Evolutionary conservation across 2,329 filamentous ascomycete species (phyloP), one percentile per base, ranked within the genome.

Genomic region (Plenodomus biglobosus): DNA sequence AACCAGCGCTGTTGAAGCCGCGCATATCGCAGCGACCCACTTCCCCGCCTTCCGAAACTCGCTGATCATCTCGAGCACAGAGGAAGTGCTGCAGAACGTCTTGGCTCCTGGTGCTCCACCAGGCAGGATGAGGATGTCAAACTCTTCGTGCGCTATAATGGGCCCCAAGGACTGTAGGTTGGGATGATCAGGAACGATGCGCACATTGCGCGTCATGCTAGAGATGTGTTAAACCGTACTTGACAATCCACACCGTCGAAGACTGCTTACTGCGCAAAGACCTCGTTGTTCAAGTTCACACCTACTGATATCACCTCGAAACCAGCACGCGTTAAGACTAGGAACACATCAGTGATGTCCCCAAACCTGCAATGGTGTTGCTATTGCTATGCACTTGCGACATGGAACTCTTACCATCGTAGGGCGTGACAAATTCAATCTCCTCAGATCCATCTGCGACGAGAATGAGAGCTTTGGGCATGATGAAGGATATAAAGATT

Each of bases 371-470:
- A 16, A 27, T 10, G 20, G 21, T 11, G 5, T 6, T 27, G 16
- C 27, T 37, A 10, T 24, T 10, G 22, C 22, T 24, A 24, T 10
- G 22, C 15, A 7, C 11, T 32, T 15, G 11, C 8, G 11, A 24
- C 27, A 15, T 32, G 13, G 27, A 17, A 35, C 1, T 38, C 58
- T 19, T 57, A 73, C 68, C 70, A 61, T 74, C 71, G 38, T 73
- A 73, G 1, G 70, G 63, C 3, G 69, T 73, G 7, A 74, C 69
- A 40, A 73, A 73, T 44, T 74, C 71, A 46, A 73, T 73, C 53
- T 74, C 72, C 53, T 74, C 72, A 0, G 63, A 65, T 34, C 71
- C 72, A 55, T 73, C 69, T 3, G 71, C 70, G 13, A 74, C 55
- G 8, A 74, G 58, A 3, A 74, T 64, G 13, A 74, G 53, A 16